phyloP scores from a whole-genome alignment of 768 basidiomycete species.

The Xerocomus spinulosus region DNA sequence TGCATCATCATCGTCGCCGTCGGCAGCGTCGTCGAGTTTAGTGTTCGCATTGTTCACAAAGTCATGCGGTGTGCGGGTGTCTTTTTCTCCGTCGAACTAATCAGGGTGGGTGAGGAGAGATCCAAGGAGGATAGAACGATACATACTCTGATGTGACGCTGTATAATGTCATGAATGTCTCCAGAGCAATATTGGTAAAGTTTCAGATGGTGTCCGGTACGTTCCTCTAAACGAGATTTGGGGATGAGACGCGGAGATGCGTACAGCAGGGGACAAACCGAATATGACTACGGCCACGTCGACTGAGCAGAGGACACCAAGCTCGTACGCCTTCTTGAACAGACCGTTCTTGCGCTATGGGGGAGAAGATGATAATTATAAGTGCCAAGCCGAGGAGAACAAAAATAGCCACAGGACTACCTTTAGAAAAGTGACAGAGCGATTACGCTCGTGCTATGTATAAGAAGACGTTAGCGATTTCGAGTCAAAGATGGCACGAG shows the following conservation, averaged over 20 bases:
- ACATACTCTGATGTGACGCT: slow-evolving; percentile 56
- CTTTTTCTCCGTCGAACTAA: slow-evolving; percentile 51
- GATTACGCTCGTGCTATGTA: slow-evolving; percentile 84
- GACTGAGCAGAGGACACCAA: slow-evolving; percentile 85
- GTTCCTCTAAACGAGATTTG: slow-evolving; percentile 51
- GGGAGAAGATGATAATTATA: slow-evolving; percentile 28
- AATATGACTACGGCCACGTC: slow-evolving; percentile 88
- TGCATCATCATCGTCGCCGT: slow-evolving; percentile 36
- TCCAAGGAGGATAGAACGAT: slow-evolving; percentile 2
- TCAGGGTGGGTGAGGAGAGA: not conserved
- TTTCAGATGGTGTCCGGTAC: slow-evolving; percentile 74
- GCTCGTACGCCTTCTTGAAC: slow-evolving; percentile 89
- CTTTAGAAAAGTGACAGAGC: slow-evolving; percentile 89
- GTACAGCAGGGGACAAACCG: slow-evolving; percentile 40
- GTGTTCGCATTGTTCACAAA: slow-evolving; percentile 37
- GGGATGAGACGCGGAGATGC: not conserved
- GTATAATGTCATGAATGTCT: slow-evolving; percentile 65
- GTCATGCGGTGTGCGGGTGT: slow-evolving; percentile 46
- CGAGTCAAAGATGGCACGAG: slow-evolving; percentile 30
- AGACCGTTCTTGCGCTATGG: slow-evolving; percentile 80
- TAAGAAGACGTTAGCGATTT: slow-evolving; percentile 35
- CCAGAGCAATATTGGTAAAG: slow-evolving; percentile 77
- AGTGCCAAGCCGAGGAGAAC: slow-evolving; percentile 37
- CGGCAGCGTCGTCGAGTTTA: slow-evolving; percentile 35
- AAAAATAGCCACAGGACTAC: slow-evolving; percentile 67